These are phyloP conservation scores for Discostella pseudostelligera DNA, from an alignment of 108 stramenopile species.

Conservation along the genomic window DNA sequence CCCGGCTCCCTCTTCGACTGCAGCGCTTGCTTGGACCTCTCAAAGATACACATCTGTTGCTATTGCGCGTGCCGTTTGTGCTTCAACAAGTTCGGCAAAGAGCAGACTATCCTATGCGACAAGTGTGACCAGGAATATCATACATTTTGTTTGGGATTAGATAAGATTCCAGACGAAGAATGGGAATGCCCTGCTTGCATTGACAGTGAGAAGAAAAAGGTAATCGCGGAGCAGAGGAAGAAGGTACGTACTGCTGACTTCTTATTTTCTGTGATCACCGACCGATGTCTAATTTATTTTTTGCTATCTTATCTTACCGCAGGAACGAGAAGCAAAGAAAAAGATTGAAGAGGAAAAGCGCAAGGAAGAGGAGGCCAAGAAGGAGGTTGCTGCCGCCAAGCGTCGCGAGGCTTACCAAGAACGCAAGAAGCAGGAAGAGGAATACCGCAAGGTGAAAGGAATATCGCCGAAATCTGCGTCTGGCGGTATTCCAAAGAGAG, in stretches of 20 bases:
- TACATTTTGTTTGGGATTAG: slow-evolving; percentile 40
- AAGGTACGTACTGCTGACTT: neutral
- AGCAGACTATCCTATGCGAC: slow-evolving; percentile 45
- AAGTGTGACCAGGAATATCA: slow-evolving; percentile 51
- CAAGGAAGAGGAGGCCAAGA: slow-evolving; percentile 21
- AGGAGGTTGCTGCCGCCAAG: slow-evolving; percentile 21
- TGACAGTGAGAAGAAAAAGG: slow-evolving; percentile 43
- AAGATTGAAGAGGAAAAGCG: slow-evolving; percentile 28
- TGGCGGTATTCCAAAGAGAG: slow-evolving; percentile 3
- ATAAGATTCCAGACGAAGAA: slow-evolving; percentile 33
- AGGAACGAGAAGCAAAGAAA: slow-evolving; percentile 24
- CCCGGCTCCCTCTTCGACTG: slow-evolving; percentile 47
- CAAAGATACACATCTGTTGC: slow-evolving; percentile 65
- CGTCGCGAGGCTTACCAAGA: slow-evolving; percentile 13
- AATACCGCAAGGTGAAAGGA: slow-evolving; percentile 10
- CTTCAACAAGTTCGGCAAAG: slow-evolving; percentile 78
- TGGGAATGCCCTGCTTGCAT: slow-evolving; percentile 48
- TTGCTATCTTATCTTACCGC: neutral
- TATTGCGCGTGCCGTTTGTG: slow-evolving; percentile 85
- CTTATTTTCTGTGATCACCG: neutral
- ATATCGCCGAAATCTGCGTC: neutral
- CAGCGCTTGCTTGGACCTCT: slow-evolving; percentile 63
- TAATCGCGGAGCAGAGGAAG: slow-evolving; percentile 23
- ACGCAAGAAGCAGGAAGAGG: slow-evolving; percentile 20
- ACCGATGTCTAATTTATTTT: neutral